Evolutionary conservation across 306 rosid genomes (phyloP).

Genomic region (Fagus crenata): DNA sequence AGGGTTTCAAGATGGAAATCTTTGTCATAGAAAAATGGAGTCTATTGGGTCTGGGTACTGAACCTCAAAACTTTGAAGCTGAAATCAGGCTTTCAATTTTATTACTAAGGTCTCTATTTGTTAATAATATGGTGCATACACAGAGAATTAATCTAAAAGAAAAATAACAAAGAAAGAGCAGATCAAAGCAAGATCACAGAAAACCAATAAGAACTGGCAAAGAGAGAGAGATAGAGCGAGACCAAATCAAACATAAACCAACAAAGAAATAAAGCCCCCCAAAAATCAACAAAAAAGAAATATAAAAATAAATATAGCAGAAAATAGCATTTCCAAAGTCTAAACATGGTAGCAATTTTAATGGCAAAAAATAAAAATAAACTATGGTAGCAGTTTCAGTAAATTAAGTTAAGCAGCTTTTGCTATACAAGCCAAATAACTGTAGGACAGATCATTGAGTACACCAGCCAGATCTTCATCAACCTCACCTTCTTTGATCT

Average conservation of each 20-base stretch:
- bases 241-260: background rate
- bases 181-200: conserved; percentile 19
- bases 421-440: conserved; percentile 43
- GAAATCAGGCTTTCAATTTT: background rate
- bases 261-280: background rate
- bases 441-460: conserved; percentile 30
- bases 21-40: too few species aligned
- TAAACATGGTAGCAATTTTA: background rate
- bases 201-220: background rate
- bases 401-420: conserved; percentile 57
- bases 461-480: conserved; percentile 42
- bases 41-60: background rate
- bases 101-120: background rate
- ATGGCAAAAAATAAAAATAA: background rate
- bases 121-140: background rate
- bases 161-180: conserved; percentile 5
- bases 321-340: background rate
- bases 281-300: background rate
- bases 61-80: background rate
- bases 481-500: conserved; percentile 37
- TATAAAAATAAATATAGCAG: background rate
- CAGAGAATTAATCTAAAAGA: background rate
- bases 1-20: too few species aligned
- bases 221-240: too few species aligned
- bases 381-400: background rate